These are phyloP conservation scores for Parathielavia appendiculata DNA, from an alignment of 495 filamentous ascomycete species.

Conservation along the genomic window DNA sequence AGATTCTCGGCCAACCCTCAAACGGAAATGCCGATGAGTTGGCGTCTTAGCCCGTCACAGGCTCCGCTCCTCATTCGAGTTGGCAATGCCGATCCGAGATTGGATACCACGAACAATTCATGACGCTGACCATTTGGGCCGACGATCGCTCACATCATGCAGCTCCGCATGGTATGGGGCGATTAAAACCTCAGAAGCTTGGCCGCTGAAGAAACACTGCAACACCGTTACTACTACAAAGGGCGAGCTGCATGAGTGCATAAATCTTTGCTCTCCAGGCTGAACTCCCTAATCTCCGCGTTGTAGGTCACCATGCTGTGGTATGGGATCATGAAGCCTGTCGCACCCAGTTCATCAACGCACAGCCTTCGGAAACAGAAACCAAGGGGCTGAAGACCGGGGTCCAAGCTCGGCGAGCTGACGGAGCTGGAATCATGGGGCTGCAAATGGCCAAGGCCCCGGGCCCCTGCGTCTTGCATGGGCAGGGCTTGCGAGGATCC, in stretches of 20 bases:
- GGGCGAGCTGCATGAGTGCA: background rate
- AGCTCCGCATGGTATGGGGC: background rate
- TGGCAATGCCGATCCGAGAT: conserved; percentile 10
- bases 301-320: no score
- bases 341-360: no score
- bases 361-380: background rate
- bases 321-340: no score
- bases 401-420: conserved; percentile 2
- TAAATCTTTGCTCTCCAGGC: background rate
- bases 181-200: background rate
- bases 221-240: background rate
- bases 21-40: conserved; percentile 7
- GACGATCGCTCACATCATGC: background rate
- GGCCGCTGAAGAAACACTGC: background rate
- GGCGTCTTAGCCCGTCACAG: background rate
- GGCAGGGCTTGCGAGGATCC: conserved; percentile 9
- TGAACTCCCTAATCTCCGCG: no score
- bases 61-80: conserved; percentile 1
- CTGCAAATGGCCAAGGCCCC: background rate
- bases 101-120: no score
- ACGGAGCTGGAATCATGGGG: background rate
- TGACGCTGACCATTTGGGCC: background rate
- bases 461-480: conserved; percentile 14
- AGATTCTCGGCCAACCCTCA: no score
- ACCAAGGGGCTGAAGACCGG: background rate